These are phyloP conservation scores for Lentithecium fluviatile DNA, from an alignment of 495 filamentous ascomycete species.

Conservation along the genomic window DNA sequence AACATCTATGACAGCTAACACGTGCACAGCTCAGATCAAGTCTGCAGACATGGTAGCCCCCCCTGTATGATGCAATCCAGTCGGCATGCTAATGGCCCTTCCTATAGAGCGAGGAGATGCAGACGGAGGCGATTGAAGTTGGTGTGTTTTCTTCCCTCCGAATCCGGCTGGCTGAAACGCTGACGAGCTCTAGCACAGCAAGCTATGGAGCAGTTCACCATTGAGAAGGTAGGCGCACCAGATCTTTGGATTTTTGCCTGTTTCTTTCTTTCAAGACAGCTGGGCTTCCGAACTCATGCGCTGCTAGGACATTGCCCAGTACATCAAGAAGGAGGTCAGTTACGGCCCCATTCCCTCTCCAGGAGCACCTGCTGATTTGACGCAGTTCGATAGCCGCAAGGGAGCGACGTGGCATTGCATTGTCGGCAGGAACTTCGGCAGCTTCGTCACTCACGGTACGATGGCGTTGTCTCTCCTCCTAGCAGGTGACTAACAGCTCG, in stretches of 20 bases:
- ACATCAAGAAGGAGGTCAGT: slow-evolving; percentile 93
- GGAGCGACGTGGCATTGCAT: slow-evolving; percentile 98
- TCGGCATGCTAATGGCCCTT: slow-evolving; percentile 3
- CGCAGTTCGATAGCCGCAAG: slow-evolving; percentile 83
- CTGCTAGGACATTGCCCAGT: slow-evolving; percentile 87
- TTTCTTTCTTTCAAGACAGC: neutral
- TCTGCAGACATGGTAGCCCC: slow-evolving; percentile 88
- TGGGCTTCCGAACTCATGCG: slow-evolving; percentile 31
- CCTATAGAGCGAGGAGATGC: slow-evolving; percentile 88
- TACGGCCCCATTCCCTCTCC: neutral
- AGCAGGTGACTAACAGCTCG: neutral
- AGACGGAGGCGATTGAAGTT: slow-evolving; percentile 87
- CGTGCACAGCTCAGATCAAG: slow-evolving; percentile 80
- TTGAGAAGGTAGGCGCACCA: slow-evolving; percentile 73
- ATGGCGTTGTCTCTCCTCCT: neutral
- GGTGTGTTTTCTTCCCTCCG: slow-evolving; percentile 56
- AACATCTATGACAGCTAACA: slow-evolving; percentile 35
- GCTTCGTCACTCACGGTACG: slow-evolving; percentile 96
- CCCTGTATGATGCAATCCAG: neutral
- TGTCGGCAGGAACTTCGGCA: slow-evolving; percentile 96
- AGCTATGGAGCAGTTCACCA: slow-evolving; percentile 86
- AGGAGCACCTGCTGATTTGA: neutral
- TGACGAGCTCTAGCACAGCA: slow-evolving; percentile 65
- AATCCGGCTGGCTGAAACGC: slow-evolving; percentile 9
- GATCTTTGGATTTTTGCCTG: neutral